Conservation (phyloP, 495 filamentous ascomycete genomes). For the Jackrogersella multiformis region DNA sequence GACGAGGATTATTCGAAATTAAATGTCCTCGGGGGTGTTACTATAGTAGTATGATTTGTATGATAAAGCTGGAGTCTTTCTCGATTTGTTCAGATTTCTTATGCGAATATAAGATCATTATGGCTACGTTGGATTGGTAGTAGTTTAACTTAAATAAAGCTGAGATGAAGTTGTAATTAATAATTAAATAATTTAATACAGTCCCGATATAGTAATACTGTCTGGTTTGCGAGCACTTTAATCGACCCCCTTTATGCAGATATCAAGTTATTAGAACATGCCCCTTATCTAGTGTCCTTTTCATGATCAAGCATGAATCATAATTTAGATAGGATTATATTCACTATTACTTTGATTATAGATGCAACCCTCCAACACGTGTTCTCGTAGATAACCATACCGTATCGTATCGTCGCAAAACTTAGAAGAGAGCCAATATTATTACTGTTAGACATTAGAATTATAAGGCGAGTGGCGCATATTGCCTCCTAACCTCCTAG, state of each 20-base stretch:
- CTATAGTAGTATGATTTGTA: background rate
- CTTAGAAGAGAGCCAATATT: background rate
- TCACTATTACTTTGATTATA: slow-evolving; percentile 1
- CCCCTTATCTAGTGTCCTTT: background rate
- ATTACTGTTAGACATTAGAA: slow-evolving; percentile 5
- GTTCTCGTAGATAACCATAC: background rate
- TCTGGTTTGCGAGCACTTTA: background rate
- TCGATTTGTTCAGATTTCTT: too few species aligned
- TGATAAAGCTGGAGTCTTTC: too few species aligned
- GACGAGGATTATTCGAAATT: background rate
- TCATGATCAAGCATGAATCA: background rate
- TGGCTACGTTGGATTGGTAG: slow-evolving; percentile 3
- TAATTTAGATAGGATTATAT: slow-evolving; percentile 18
- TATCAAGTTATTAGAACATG: background rate
- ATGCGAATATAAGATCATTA: too few species aligned
- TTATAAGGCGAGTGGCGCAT: background rate
- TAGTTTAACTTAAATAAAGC: background rate
- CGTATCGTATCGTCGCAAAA: background rate
- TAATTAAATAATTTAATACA: background rate
- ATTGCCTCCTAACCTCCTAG: background rate
- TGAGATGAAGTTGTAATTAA: too few species aligned
- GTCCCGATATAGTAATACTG: background rate
- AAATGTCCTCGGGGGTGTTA: background rate
- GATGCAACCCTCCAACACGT: background rate
- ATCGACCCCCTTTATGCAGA: background rate